Evolutionary conservation across 2,329 filamentous ascomycete species (phyloP).

Genomic region (Aspergillus jensenii): DNA sequence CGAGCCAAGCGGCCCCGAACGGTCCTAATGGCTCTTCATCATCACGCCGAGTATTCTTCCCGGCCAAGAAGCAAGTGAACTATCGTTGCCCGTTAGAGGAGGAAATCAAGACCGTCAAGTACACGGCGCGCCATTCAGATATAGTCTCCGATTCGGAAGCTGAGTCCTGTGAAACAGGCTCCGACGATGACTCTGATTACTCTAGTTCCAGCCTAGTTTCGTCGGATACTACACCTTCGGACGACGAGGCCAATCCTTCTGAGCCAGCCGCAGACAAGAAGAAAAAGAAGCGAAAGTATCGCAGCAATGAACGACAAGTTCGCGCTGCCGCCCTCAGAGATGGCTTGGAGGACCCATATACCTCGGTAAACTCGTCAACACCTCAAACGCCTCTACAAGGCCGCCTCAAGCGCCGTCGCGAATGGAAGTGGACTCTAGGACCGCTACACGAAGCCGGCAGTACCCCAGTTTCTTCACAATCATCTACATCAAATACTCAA

Average conservation of each 20-base stretch:
- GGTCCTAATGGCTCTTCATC: slow-evolving; percentile 34
- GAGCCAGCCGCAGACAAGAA: slow-evolving; percentile 32
- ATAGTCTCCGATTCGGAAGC: slow-evolving; percentile 36
- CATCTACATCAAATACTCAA: neutral
- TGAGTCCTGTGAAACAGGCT: slow-evolving; percentile 15
- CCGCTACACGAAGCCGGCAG: slow-evolving; percentile 33
- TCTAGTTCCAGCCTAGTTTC: slow-evolving; percentile 28
- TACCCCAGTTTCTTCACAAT: slow-evolving; percentile 1
- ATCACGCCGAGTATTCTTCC: slow-evolving; percentile 47
- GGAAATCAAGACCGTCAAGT: slow-evolving; percentile 57
- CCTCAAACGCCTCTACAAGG: slow-evolving; percentile 55
- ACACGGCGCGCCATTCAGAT: slow-evolving; percentile 58
- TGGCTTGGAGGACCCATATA: slow-evolving; percentile 45
- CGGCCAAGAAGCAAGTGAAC: slow-evolving; percentile 57
- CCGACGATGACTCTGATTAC: slow-evolving; percentile 27
- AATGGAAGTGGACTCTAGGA: slow-evolving; percentile 60
- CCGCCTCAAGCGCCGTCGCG: slow-evolving; percentile 53
- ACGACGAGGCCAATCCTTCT: slow-evolving; percentile 28
- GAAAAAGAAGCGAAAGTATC: slow-evolving; percentile 40
- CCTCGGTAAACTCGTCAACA: slow-evolving; percentile 34
- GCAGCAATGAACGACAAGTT: slow-evolving; percentile 36
- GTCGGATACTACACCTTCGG: slow-evolving; percentile 31
- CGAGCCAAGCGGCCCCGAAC: slow-evolving; percentile 38
- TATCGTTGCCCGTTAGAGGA: slow-evolving; percentile 59
- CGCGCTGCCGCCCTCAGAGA: slow-evolving; percentile 42